phyloP scores from a whole-genome alignment of 1,284 basidiomycete species.

The Sphagnurus paluster region DNA sequence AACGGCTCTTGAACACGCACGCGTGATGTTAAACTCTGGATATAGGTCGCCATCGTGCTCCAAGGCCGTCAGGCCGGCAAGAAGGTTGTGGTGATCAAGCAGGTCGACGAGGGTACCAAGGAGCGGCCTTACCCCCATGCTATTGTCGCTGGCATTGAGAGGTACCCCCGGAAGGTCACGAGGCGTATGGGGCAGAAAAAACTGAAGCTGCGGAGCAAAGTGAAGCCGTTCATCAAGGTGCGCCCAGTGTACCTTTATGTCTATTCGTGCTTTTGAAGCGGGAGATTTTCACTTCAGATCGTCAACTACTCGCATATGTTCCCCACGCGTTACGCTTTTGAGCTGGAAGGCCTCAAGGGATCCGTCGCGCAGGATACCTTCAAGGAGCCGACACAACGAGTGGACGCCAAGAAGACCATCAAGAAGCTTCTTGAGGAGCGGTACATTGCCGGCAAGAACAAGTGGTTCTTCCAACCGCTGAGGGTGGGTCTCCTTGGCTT shows the following conservation, averaged over 20 bases:
- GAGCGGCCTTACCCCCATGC: conserved; percentile 94
- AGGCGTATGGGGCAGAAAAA: conserved; percentile 96
- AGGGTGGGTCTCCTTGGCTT: conserved; percentile 50
- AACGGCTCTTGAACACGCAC: not conserved
- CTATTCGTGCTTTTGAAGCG: not conserved
- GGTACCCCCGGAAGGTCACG: conserved; percentile 95
- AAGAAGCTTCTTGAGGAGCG: conserved; percentile 95
- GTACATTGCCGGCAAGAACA: conserved; percentile 90
- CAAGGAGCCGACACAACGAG: conserved; percentile 92
- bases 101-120: conserved; percentile 86
- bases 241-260: conserved; percentile 25
- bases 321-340: conserved; percentile 95
- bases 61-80: conserved; percentile 95
- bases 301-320: conserved; percentile 98
- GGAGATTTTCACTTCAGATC: conserved; percentile 42
- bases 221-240: conserved; percentile 99
- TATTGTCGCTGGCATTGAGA: conserved; percentile 93
- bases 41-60: conserved; percentile 89
- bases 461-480: conserved; percentile 89
- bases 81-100: conserved; percentile 91
- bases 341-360: conserved; percentile 91
- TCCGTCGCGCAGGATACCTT: conserved; percentile 83
- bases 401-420: conserved; percentile 92
- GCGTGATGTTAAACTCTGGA: not conserved
- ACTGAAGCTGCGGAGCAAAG: conserved; percentile 85